phyloP scores from a whole-genome alignment of 805 yeast species.

The Ogataea trehalophila region DNA sequence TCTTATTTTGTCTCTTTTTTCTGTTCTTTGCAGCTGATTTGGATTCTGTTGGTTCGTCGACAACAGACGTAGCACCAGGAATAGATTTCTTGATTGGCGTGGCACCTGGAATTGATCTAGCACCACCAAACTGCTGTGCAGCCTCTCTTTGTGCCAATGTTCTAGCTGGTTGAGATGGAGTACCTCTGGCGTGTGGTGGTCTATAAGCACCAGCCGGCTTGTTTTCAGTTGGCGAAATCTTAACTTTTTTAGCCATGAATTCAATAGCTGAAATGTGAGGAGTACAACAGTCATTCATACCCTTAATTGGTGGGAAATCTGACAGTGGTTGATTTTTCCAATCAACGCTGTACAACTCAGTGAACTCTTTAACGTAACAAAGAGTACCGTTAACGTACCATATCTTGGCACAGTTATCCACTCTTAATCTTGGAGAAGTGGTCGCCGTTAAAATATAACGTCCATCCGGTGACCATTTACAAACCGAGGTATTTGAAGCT shows the following conservation, averaged over 20 bases:
- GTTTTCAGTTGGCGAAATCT: constrained; percentile 24
- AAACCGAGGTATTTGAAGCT: constrained; percentile 93
- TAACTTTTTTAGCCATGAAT: constrained; percentile 39
- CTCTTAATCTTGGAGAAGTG: constrained; percentile 93
- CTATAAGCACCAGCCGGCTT: constrained; percentile 88
- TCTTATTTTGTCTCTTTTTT: constrained; percentile 67
- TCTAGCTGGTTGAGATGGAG: constrained; percentile 36
- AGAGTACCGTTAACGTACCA: constrained; percentile 91
- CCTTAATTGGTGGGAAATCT: constrained; percentile 51
- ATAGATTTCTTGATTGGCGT: constrained; percentile 34
- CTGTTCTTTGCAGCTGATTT: constrained; percentile 69
- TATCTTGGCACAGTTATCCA: constrained; percentile 88
- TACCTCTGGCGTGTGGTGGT: constrained; percentile 83
- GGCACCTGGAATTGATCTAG: constrained; percentile 25
- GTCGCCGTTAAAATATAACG: constrained; percentile 91
- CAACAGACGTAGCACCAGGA: constrained; percentile 51
- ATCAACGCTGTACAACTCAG: constrained; percentile 71
- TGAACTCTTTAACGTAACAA: constrained; percentile 70
- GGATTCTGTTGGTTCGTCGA: constrained; percentile 38
- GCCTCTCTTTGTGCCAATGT: constrained; percentile 58
- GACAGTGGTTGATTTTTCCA: constrained; percentile 72
- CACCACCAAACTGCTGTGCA: constrained; percentile 21
- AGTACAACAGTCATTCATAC: constrained; percentile 51
- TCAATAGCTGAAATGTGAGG: constrained; percentile 71
- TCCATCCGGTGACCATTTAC: constrained; percentile 98